Base-by-base conservation (phyloP, 331 rosid genomes). In the Ulmus americana region DNA sequence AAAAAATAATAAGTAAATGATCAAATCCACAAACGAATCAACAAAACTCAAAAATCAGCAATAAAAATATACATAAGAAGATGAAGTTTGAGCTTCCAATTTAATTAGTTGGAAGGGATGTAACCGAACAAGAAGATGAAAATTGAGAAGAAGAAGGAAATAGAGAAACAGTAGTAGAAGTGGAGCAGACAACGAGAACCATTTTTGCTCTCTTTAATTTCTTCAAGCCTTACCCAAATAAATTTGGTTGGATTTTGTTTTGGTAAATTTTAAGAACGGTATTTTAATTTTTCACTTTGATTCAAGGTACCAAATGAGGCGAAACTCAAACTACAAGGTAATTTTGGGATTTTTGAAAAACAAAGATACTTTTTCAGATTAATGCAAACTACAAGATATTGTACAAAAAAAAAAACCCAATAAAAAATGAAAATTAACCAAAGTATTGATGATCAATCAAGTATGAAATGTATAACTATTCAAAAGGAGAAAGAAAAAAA, bases 141-240 rank as follows among this genome's bases (percentile, higher is more conserved):
- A 10, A 55, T 28, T 40, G 45, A 8, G 53, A 61, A 42, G 50
- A 7, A 42, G 50, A 41, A 45, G 41, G 28, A 6, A 45, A 16
- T 1, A 47, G 46, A 45, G 56, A 39, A 46, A 45, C 4, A 35
- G 7, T 35, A 18, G 48, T 22, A 14, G 56, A 39, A 63, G 20
- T 47, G 3, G 45, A 63, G 20, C 45, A 47, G 14, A 35, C 44
- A 6, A 47, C 20, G 68, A 63, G 46, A 63, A 28, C 68, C 68
- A 63, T 63, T 8, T 12, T 63, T 45, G 44, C 13, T 45, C 43
- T 45, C 12, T 62, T 35, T 28, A 6, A 18, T 22, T 3, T 45
- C 28, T 8, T 5, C 6, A 20, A 20, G 7, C 20, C 52, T 28
- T 46, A 39, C 10, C 44, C 61, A 9, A 5, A 59, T 14, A 22